A percentile compares a stretch with the other conserved stretches of the same genome.
Evolutionary conservation across 805 yeast genomes (phyloP).

Genomic region (Pichia occidentalis): DNA sequence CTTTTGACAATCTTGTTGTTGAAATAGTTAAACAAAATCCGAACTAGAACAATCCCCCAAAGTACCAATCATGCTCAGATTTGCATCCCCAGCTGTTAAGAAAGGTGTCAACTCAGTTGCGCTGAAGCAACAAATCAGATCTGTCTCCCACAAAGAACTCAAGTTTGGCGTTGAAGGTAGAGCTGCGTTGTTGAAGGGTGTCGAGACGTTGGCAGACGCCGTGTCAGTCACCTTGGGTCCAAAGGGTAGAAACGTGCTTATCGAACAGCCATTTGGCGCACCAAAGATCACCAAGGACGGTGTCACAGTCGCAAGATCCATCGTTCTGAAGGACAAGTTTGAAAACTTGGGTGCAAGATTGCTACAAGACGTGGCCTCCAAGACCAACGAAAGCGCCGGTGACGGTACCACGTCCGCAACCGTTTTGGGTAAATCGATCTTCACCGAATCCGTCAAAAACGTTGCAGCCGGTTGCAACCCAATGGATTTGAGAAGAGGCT

Average conservation of each 20-base stretch:
- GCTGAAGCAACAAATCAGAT: conserved; percentile 28
- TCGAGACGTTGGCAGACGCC: conserved; percentile 90
- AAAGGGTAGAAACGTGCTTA: conserved; percentile 93
- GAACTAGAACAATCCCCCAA: too few relatives aligned
- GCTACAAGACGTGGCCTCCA: conserved; percentile 93
- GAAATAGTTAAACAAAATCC: too few relatives aligned
- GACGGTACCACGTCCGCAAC: conserved; percentile 99
- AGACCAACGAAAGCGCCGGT: conserved; percentile 96
- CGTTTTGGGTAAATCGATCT: conserved; percentile 89
- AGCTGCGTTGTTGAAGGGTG: conserved; percentile 90
- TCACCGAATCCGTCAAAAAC: conserved; percentile 90
- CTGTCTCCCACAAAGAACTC: conserved; percentile 77
- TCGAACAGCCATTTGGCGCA: conserved; percentile 93
- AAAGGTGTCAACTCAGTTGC: conserved; percentile 36
- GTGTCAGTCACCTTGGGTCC: conserved; percentile 97
- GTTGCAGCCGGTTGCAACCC: conserved; percentile 99
- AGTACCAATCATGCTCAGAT: conserved; percentile 4
- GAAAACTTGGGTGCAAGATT: conserved; percentile 96
- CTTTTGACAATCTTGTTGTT: too few relatives aligned
- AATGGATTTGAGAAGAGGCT: conserved; percentile 95
- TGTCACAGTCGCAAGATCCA: conserved; percentile 90
- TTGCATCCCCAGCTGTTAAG: conserved; percentile 31
- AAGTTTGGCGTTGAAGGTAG: conserved; percentile 97
- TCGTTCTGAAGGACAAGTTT: conserved; percentile 78
- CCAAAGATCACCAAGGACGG: conserved; percentile 99